A percentile compares a stretch with the other conserved stretches of the same genome.
These are phyloP conservation scores for Wickerhamiella vanderwaltii DNA, from an alignment of 805 yeast genomes.

Conservation along the genomic window DNA sequence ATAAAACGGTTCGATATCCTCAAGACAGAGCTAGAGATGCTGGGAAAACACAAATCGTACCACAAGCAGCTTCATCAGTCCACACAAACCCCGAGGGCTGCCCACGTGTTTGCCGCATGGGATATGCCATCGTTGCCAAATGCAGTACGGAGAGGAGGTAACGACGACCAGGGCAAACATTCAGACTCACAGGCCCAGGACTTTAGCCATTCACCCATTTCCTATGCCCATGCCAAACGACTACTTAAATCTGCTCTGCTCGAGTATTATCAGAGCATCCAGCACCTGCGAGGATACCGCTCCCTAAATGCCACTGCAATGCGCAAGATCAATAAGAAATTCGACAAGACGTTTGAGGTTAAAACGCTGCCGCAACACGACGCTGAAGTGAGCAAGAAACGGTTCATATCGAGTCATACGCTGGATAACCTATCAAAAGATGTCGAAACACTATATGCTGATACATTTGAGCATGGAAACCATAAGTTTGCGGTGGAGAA, in stretches of 20 bases:
- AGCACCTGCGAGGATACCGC: slow-evolving; percentile 57
- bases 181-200: slow-evolving; percentile 30
- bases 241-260: slow-evolving; percentile 56
- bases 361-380: slow-evolving; percentile 36
- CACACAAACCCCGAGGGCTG: background rate
- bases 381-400: slow-evolving; percentile 45
- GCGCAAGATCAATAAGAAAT: slow-evolving; percentile 79
- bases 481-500: slow-evolving; percentile 62
- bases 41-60: slow-evolving; percentile 40
- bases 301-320: slow-evolving; percentile 76
- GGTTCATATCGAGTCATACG: slow-evolving; percentile 50
- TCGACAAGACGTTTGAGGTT: slow-evolving; percentile 54
- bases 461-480: slow-evolving; percentile 56
- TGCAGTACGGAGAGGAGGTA: slow-evolving; percentile 9
- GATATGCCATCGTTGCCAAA: slow-evolving; percentile 13
- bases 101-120: background rate
- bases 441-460: slow-evolving; percentile 56
- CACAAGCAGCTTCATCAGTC: background rate
- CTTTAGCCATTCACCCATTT: slow-evolving; percentile 34
- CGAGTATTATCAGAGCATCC: slow-evolving; percentile 64
- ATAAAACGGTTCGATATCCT: slow-evolving; percentile 46
- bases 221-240: slow-evolving; percentile 52
- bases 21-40: slow-evolving; percentile 52
- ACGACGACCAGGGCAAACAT: background rate
- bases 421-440: slow-evolving; percentile 51